Evolutionary conservation across 2,329 filamentous ascomycete species (phyloP).

Genomic region (Diaporthe humulicola): DNA sequence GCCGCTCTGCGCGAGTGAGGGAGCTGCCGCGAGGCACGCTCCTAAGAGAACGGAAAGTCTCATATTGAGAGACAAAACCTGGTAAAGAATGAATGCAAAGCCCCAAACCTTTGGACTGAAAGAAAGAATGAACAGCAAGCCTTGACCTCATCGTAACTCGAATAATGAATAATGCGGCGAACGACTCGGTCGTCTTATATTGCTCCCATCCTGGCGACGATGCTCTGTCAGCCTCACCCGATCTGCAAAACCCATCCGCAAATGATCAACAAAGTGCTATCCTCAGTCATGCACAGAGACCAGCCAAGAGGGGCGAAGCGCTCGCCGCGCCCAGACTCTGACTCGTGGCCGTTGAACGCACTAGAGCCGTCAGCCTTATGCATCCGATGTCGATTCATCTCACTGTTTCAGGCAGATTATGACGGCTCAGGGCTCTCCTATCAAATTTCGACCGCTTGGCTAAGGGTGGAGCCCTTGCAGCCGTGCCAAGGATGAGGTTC

Average conservation of each 20-base stretch:
- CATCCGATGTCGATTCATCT: constrained; percentile 15
- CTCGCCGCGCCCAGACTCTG: background rate
- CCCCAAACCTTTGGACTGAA: background rate
- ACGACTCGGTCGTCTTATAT: background rate
- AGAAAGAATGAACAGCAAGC: background rate
- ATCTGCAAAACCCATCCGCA: background rate
- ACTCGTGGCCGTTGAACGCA: background rate
- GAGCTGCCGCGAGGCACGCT: background rate
- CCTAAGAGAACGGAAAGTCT: constrained; percentile 24
- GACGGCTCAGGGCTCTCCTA: constrained; percentile 7
- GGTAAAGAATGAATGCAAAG: background rate
- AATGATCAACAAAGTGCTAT: background rate
- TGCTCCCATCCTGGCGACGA: background rate
- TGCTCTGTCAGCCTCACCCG: background rate
- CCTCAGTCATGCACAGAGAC: background rate
- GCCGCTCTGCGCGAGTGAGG: constrained; percentile 18
- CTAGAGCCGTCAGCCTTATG: constrained; percentile 17
- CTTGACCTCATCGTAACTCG: background rate
- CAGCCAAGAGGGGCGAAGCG: constrained; percentile 14
- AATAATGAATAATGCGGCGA: fast-evolving
- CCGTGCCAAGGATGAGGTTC: constrained; percentile 14
- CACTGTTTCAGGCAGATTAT: constrained; percentile 11
- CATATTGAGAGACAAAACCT: background rate
- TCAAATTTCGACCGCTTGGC: background rate
- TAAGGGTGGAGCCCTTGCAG: background rate